phyloP scores from a whole-genome alignment of 169 alveolate genomes.

The Plasmodium gallinaceum region DNA sequence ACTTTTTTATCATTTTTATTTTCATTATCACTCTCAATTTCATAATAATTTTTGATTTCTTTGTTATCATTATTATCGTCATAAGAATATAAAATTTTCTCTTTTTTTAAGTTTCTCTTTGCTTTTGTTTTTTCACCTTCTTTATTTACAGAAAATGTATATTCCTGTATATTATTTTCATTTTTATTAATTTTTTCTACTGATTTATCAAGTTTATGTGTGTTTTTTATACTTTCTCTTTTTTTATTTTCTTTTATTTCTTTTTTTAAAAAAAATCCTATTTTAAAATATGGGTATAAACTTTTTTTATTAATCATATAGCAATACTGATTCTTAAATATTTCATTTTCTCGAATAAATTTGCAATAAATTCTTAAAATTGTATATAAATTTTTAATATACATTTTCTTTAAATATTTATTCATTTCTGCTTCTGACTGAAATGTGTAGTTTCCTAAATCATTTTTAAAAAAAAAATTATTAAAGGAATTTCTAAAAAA shows the following conservation, averaged over 20 bases:
- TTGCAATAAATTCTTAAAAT: slow-evolving; percentile 44
- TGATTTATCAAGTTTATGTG: background rate
- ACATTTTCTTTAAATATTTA: slow-evolving; percentile 23
- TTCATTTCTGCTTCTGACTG: slow-evolving; percentile 13
- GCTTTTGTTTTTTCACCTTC: background rate
- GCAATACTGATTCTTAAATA: slow-evolving; percentile 17
- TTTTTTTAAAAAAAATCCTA: slow-evolving; percentile 52
- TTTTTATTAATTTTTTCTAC: background rate
- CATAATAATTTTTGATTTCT: background rate
- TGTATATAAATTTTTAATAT: slow-evolving; percentile 33
- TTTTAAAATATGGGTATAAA: slow-evolving; percentile 9
- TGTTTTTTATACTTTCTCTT: slow-evolving; percentile 1
- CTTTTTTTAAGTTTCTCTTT: background rate
- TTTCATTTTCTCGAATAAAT: slow-evolving; percentile 27
- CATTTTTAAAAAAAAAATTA: background rate
- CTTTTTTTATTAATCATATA: slow-evolving; percentile 18
- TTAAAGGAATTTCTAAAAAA: slow-evolving; percentile 10
- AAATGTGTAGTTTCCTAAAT: background rate
- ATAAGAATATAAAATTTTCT: background rate
- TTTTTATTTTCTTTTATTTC: slow-evolving; percentile 21
- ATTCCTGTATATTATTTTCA: background rate
- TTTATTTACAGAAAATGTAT: background rate
- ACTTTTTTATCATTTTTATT: background rate
- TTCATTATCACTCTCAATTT: background rate
- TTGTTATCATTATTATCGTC: background rate